phyloP scores from a whole-genome alignment of 2,329 filamentous ascomycete species.

The Colletotrichum cuscutae region DNA sequence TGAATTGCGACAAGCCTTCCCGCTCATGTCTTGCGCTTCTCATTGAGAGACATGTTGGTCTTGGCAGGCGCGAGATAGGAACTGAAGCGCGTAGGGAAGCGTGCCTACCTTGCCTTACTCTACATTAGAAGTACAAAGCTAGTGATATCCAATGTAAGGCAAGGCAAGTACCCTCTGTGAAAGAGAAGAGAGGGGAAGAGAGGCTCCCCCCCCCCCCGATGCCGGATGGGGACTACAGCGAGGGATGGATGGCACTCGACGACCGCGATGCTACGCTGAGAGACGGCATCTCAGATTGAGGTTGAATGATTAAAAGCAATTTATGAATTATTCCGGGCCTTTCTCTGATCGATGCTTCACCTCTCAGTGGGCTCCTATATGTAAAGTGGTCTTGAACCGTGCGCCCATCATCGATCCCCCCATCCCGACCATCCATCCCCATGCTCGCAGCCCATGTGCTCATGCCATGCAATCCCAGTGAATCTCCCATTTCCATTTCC shows the following conservation, averaged over 20 bases:
- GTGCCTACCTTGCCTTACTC: not conserved
- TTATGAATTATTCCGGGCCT: not conserved
- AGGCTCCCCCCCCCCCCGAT: not conserved
- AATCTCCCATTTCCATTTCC: not conserved
- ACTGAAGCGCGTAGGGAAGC: not conserved
- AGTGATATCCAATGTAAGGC: no score
- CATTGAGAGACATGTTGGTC: not conserved
- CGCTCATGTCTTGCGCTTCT: not conserved
- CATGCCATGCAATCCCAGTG: no score
- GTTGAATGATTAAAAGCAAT: not conserved
- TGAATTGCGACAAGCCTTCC: not conserved
- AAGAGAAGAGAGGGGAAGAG: not conserved
- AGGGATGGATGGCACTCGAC: not conserved
- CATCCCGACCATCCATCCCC: not conserved
- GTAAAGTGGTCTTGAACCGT: constrained; percentile 24
- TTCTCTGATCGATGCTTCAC: not conserved
- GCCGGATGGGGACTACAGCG: not conserved
- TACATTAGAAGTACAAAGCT: no score
- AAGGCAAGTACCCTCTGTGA: no score
- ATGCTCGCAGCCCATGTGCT: not conserved
- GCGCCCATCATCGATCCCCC: not conserved
- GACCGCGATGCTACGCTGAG: not conserved
- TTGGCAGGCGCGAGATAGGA: not conserved
- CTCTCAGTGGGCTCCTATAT: not conserved
- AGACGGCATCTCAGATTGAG: not conserved